Base-by-base conservation (phyloP, 306 rosid species). In the Mimosa bimucronata region DNA sequence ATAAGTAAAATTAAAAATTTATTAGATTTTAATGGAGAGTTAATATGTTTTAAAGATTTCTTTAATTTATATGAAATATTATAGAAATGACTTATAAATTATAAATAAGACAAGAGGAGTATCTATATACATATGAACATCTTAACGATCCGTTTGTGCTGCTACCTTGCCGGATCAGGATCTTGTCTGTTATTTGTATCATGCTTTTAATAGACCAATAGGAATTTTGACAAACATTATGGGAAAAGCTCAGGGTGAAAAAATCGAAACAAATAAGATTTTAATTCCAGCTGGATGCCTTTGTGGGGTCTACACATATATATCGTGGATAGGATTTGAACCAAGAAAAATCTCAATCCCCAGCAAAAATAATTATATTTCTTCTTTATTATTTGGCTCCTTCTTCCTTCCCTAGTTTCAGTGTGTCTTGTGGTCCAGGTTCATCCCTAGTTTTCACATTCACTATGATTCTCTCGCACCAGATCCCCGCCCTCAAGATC, bases 381-480 rank as follows among this genome's bases (percentile, higher is more conserved):
- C 70, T 28, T 4, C 78, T 86, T 85, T 90, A 90, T 89, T 94
- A 18, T 81, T 85, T 91, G 90, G 89, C 97, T 25, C n/a, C n/a
- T n/a, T 78, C 78, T 60, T 4, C 81, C 80, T 65, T 55, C 41
- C 73, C 72, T 37, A 73, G 81, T 83, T 71, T 90, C 94, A 76
- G 69, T 83, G 66, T 92, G 94, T 89, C 92, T 82, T 88, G 84
- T 90, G 88, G 70, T 75, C 90, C 70, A 81, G 89, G 88, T 90
- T 90, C 91, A 87, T 75, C 74, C 57, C 34, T 21, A 74, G n/a
- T 37, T 29, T 60, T 60, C 34, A 5, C 66, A 25, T 25, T 23
- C 3, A 1, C 21, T 58, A 11, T 26, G 67, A 61, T 28, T 28
- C 38, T 13, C 38, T 2, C 66, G 0, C 30, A 62, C 7, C 7